Evolutionary conservation across 805 yeast genomes (phyloP), one percentile per base, ranked within the genome.

Genomic region (Candida ponderosae): DNA sequence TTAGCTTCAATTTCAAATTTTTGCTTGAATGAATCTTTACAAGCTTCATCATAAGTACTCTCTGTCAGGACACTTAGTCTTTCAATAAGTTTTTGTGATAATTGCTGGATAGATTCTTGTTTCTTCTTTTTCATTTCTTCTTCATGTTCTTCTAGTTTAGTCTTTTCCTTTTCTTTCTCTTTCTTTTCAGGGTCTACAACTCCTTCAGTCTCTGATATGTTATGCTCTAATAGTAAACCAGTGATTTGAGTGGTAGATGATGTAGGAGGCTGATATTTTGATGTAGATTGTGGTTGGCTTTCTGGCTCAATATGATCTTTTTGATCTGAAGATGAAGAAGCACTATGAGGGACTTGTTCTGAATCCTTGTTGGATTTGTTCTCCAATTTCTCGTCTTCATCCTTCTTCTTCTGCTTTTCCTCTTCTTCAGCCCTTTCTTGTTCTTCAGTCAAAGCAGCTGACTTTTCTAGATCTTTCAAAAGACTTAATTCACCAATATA

Each of bases 401-500:
- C 46, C 37, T 50, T 53, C 42, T 51, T 50, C 38, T 60, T 60
- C 35, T 59, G 60, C 35, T 58, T 50, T 36, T 54, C 57, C 21
- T 48, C 54, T 24, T 54, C 57, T 31, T 55, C 63, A 20, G 63
- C 66, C 26, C 54, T 58, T 26, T 70, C 72, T 28, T 66, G 76
- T 37, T 64, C 69, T 34, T 69, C 67, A 28, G 63, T 65, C 39
- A 74, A 52, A 40, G 74, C 78, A 41, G 73, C 71, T 33, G 74
- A 64, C 55, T 81, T 79, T 30, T 81, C 72, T 54, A 93, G 62
- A 48, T 88, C 94, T 50, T 76, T 77, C 53, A 93, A 59, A 56
- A 89, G 67, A 21, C 88, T 74, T 43, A 88, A 63, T 56, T 93
- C 96, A 5, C 98, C 98, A 49, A 90, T 85, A 70, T 88, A 81